A percentile compares a stretch with the other conserved stretches of the same genome.
Conservation (phyloP, 805 yeast genomes). For the Phaffomyces opuntiae region DNA sequence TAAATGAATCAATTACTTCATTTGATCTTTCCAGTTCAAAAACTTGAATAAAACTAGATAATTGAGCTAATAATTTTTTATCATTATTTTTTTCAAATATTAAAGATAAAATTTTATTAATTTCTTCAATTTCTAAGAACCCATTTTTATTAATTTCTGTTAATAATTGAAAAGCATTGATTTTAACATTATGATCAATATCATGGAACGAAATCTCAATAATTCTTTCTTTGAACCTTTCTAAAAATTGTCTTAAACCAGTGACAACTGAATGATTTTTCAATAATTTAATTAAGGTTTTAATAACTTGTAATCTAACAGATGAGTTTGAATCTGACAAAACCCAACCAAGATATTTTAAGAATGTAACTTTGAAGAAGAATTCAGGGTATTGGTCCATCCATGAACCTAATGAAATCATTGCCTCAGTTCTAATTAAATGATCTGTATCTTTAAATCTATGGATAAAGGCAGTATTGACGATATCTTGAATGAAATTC, state of each 20-base stretch:
- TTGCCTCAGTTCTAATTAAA: slow-evolving; percentile 62
- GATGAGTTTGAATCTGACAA: slow-evolving; percentile 58
- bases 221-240: slow-evolving; percentile 59
- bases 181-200: slow-evolving; percentile 47
- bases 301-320: slow-evolving; percentile 62
- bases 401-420: slow-evolving; percentile 60
- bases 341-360: slow-evolving; percentile 80
- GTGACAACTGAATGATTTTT: slow-evolving; percentile 40
- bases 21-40: slow-evolving; percentile 34
- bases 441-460: slow-evolving; percentile 79
- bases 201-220: slow-evolving; percentile 56
- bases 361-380: slow-evolving; percentile 61
- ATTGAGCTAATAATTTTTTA: slow-evolving; percentile 32
- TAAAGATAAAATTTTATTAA: slow-evolving; percentile 35
- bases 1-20: slow-evolving; percentile 31
- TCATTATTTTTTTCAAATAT: slow-evolving; percentile 27
- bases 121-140: slow-evolving; percentile 54
- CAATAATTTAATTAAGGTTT: slow-evolving; percentile 44
- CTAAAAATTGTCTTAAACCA: slow-evolving; percentile 73
- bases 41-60: slow-evolving; percentile 46
- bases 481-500: slow-evolving; percentile 56
- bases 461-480: slow-evolving; percentile 60
- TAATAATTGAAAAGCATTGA: slow-evolving; percentile 43
- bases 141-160: slow-evolving; percentile 53
- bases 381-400: slow-evolving; percentile 63